Evolutionary conservation across 441 rosid species (phyloP).

Genomic region (Codiaeum variegatum): DNA sequence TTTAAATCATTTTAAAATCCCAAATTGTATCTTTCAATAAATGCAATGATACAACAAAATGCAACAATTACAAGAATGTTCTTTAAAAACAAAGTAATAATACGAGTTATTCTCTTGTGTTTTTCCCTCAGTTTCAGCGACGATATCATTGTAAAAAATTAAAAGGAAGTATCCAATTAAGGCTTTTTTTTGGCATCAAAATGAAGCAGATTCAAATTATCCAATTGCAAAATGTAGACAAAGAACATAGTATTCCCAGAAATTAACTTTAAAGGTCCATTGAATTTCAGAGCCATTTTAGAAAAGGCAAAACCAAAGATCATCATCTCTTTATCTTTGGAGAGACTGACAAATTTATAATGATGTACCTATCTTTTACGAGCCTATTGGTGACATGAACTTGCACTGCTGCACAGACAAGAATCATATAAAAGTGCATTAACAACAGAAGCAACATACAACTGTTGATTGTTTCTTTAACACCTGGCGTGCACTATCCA

Average conservation of each 20-base stretch:
- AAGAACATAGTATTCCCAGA: not conserved
- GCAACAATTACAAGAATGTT: not conserved
- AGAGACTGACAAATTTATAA: not conserved
- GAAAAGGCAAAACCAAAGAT: slow-evolving; percentile 1
- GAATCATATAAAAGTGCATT: not conserved
- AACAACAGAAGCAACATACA: not conserved
- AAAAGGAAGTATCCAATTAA: not conserved
- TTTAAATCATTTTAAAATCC: no score
- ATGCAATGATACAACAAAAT: not conserved
- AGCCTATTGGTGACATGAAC: not conserved
- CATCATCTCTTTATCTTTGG: slow-evolving; percentile 1
- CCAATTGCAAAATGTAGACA: not conserved
- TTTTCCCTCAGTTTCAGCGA: not conserved
- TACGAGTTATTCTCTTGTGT: not conserved
- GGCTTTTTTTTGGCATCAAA: not conserved
- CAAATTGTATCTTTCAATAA: no score
- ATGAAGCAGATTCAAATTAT: not conserved
- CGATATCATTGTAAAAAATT: not conserved
- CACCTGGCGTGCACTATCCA: not conserved
- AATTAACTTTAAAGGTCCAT: slow-evolving; percentile 2
- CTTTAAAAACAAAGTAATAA: not conserved
- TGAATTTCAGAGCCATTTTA: not conserved
- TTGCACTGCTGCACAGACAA: not conserved
- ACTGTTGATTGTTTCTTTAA: not conserved
- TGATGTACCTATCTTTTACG: not conserved